Base-by-base conservation (phyloP, 305 asterid genomes). In the Galium porrigens region DNA sequence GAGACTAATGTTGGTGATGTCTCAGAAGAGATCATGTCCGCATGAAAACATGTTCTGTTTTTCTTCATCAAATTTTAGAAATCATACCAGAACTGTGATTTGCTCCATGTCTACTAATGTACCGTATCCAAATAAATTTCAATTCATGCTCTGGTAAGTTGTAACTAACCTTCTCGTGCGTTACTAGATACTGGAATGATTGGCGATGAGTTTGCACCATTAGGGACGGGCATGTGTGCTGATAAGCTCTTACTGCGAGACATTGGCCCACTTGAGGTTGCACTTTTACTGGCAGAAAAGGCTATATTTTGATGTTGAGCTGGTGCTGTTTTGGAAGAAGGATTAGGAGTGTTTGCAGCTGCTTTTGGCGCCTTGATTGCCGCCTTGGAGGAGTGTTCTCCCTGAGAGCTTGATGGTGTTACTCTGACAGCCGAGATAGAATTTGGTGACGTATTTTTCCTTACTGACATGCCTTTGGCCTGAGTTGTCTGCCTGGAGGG, bases 101-200 rank as follows among this genome's bases (percentile, higher is more conserved):
- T 10, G 6, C 12, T 39, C 44, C 11, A 22, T 3, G 3, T 18
- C 37, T 25, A 14, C 34, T 4, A 18, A 8, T 14, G 42, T 7
- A 5, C 17, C 0, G 12, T 25, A 54, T 27, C 22, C n/a, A 56
- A 39, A 0, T 32, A 29, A 37, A 58, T 3, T 17, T 37, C 20
- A 60, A 3, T 20, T 1, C 10, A n/a, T 61, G 63, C 9, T 39
- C 29, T 41, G 30, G 61, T 42, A 29, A 52, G 17, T 44, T 25
- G 61, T 44, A 30, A 22, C 58, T 77, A 78, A 90, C 97, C 95
- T 80, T 79, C 80, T 30, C 62, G 74, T 60, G 76, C 73, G 73
- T 64, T 74, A 70, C 77, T 69, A 59, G 88, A 77, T 33, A 77
- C 49, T 6, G 95, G 85, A 69, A 84, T 58, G 30, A 11, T 63